These are phyloP conservation scores for Hypoxylon lienhwacheense DNA, from an alignment of 495 filamentous ascomycete genomes.

Conservation along the genomic window DNA sequence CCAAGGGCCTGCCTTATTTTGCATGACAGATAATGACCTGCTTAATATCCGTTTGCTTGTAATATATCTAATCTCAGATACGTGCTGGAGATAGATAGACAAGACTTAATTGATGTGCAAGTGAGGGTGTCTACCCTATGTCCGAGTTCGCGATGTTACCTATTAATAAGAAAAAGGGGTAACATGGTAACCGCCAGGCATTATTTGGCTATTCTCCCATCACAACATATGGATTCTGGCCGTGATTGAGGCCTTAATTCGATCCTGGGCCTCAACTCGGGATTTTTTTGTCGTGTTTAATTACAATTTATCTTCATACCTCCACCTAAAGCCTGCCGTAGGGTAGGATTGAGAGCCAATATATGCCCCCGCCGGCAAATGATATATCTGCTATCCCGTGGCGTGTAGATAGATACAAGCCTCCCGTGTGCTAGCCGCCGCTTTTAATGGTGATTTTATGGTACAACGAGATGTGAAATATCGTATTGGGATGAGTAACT, in stretches of 20 bases:
- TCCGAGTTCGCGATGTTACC: no score
- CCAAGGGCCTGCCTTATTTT: slow-evolving; percentile 2
- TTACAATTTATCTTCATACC: neutral
- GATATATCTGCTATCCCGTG: slow-evolving; percentile 1
- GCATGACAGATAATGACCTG: slow-evolving; percentile 8
- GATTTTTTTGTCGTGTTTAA: neutral
- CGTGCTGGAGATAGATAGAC: slow-evolving; percentile 21
- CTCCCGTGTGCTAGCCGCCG: slow-evolving; percentile 5
- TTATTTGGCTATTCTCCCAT: no score
- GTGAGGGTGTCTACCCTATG: neutral
- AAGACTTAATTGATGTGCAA: slow-evolving; percentile 25
- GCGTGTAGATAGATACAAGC: neutral
- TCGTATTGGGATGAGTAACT: neutral
- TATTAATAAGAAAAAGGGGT: neutral
- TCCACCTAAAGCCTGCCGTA: slow-evolving; percentile 5
- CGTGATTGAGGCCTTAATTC: neutral
- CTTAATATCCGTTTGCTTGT: slow-evolving; percentile 23
- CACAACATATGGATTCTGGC: no score
- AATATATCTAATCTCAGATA: slow-evolving; percentile 17
- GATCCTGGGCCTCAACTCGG: neutral
- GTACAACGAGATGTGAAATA: neutral
- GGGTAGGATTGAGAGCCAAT: slow-evolving; percentile 25
- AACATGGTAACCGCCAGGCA: no score
- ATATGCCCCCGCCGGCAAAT: slow-evolving; percentile 19
- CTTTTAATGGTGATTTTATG: slow-evolving; percentile 10